phyloP scores from a whole-genome alignment of 2,329 filamentous ascomycete species.

The Phialophora macrospora region DNA sequence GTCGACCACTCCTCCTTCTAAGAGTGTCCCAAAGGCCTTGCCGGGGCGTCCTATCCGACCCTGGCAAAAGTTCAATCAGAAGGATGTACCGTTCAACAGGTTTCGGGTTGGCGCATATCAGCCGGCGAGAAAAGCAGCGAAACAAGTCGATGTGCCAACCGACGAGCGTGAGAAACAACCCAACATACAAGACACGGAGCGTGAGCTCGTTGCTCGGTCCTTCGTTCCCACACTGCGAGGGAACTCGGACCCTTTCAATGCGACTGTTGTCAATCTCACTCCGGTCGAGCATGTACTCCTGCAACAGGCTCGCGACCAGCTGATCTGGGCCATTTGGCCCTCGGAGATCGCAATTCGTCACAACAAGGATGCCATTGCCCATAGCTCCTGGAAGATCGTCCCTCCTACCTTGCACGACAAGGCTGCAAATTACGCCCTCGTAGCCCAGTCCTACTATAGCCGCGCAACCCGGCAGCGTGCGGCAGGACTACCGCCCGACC shows the following conservation, averaged over 20 bases:
- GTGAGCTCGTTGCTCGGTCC: background rate
- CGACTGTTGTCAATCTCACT: background rate
- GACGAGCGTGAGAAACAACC: background rate
- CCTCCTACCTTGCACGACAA: slow-evolving; percentile 3
- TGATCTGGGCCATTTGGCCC: slow-evolving; percentile 3
- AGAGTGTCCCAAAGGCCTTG: background rate
- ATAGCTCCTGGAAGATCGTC: slow-evolving; percentile 8
- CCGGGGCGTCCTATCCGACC: background rate
- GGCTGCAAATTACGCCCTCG: slow-evolving; percentile 2
- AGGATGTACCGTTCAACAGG: slow-evolving; percentile 6
- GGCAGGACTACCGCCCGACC: background rate
- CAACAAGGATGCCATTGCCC: slow-evolving; percentile 8
- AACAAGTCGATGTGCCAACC: background rate
- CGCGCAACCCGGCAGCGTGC: background rate
- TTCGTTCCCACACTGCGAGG: background rate
- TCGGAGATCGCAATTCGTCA: slow-evolving; percentile 8
- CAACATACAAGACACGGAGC: background rate
- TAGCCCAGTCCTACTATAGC: slow-evolving; percentile 6
- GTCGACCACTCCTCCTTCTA: background rate
- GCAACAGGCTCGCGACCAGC: slow-evolving; percentile 6
- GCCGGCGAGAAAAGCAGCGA: background rate
- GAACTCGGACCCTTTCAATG: slow-evolving; percentile 4
- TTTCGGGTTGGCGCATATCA: background rate
- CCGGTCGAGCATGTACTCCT: slow-evolving; percentile 3
- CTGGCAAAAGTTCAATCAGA: slow-evolving; percentile 6